phyloP scores from a whole-genome alignment of 257 asterid species.

The Forsythia suspensa region DNA sequence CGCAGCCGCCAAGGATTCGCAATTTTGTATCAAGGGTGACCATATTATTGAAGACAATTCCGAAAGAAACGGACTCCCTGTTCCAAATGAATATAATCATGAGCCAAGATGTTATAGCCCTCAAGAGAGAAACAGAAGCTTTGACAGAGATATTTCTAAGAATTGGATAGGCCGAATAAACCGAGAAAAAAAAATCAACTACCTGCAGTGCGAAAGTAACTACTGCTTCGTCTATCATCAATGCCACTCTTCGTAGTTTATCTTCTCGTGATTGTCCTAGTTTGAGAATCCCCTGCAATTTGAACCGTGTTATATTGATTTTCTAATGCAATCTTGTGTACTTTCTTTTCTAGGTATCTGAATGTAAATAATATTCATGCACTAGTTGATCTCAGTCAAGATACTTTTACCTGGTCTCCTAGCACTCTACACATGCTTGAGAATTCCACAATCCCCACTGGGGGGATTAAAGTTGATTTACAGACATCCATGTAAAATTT shows the following conservation, averaged over 20 bases:
- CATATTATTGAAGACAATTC: conserved; percentile 63
- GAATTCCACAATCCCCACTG: conserved; percentile 73
- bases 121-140: neutral
- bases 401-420: conserved; percentile 76
- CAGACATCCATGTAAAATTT: conserved; percentile 71
- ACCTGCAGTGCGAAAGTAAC: conserved; percentile 91
- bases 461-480: conserved; percentile 77
- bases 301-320: conserved; percentile 5
- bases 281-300: conserved; percentile 85
- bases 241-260: conserved; percentile 67
- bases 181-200: neutral
- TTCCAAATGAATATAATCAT: conserved; percentile 17
- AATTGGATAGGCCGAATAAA: neutral
- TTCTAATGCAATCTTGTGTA: conserved; percentile 10
- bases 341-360: neutral
- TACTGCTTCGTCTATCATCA: conserved; percentile 74
- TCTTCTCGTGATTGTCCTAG: conserved; percentile 83
- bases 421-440: conserved; percentile 89
- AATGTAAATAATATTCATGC: neutral
- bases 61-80: conserved; percentile 95
- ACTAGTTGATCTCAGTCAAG: neutral
- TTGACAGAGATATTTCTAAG: neutral
- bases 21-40: neutral
- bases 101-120: neutral
- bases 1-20: neutral